phyloP scores from a whole-genome alignment of 192 early-diverging fungal species.

The Backusella liffmaniae region DNA sequence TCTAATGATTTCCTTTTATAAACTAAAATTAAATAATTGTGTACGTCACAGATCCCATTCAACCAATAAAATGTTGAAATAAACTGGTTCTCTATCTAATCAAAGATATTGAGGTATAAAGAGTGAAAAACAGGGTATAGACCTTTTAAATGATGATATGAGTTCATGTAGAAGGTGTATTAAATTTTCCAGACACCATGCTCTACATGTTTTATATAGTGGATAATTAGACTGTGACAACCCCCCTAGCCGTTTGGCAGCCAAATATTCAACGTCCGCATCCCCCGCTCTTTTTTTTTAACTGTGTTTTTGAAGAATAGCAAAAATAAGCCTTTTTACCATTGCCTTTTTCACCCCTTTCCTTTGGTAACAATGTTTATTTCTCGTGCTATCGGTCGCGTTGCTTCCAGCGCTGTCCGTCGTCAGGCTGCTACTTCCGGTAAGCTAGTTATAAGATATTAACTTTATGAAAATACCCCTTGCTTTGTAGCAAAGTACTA shows the following conservation, averaged over 20 bases:
- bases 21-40: too few relatives aligned
- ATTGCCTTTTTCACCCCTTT: conserved; percentile 17
- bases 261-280: conserved; percentile 13
- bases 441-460: background rate
- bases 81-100: background rate
- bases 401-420: conserved; percentile 27
- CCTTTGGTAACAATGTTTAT: conserved; percentile 28
- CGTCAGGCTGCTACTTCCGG: conserved; percentile 21
- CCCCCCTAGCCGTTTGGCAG: conserved; percentile 14
- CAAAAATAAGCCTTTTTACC: conserved; percentile 19
- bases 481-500: background rate
- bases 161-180: background rate
- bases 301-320: conserved; percentile 12
- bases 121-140: background rate
- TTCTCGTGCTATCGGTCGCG: conserved; percentile 30
- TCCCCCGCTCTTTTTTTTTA: conserved; percentile 4
- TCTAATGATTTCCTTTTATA: too few relatives aligned
- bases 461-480: background rate
- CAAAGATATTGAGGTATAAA: background rate
- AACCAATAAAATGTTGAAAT: background rate
- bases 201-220: background rate
- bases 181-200: background rate
- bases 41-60: background rate
- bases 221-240: background rate
- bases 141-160: background rate